A percentile compares a stretch with the other conserved stretches of the same genome.
Evolutionary conservation across 129 eudicot genomes (phyloP).

Genomic region (Helianthus annuus): DNA sequence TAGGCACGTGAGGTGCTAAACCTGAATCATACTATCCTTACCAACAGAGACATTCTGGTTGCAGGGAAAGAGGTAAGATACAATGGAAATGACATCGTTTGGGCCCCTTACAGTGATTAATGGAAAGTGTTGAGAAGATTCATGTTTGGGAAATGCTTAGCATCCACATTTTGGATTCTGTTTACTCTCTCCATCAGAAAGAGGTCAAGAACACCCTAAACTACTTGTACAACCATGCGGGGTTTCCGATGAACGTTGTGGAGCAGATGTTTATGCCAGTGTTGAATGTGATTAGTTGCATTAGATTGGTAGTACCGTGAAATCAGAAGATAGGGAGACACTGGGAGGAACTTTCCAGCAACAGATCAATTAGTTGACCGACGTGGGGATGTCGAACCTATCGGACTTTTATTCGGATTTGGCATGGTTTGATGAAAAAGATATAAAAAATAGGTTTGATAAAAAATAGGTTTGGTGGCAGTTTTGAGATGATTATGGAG

Average conservation of each 20-base stretch:
- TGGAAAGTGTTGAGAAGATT: constrained; percentile 57
- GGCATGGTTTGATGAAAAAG: constrained; percentile 58
- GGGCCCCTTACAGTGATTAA: constrained; percentile 45
- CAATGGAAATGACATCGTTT: constrained; percentile 47
- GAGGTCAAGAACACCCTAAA: constrained; percentile 49
- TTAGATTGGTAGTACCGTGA: constrained; percentile 63
- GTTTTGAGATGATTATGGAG: constrained; percentile 56
- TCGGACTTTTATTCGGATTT: constrained; percentile 61
- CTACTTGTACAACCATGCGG: constrained; percentile 31
- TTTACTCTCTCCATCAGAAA: constrained; percentile 37
- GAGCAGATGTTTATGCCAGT: constrained; percentile 51
- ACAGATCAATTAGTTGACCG: constrained; percentile 40
- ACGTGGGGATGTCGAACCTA: constrained; percentile 55
- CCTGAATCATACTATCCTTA: constrained; percentile 46
- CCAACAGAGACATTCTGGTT: constrained; percentile 48
- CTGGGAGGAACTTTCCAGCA: constrained; percentile 47
- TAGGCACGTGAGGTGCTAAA: constrained; percentile 61
- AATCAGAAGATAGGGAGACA: constrained; percentile 33
- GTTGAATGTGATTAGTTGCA: constrained; percentile 53
- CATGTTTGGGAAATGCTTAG: constrained; percentile 59
- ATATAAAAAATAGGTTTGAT: constrained; percentile 36
- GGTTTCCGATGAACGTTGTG: constrained; percentile 44
- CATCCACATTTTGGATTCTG: constrained; percentile 41
- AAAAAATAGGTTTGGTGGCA: constrained; percentile 44
- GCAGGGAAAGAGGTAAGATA: constrained; percentile 42